Conservation (phyloP, 164 flowering plant genomes). For the Nelumbo lutea region DNA sequence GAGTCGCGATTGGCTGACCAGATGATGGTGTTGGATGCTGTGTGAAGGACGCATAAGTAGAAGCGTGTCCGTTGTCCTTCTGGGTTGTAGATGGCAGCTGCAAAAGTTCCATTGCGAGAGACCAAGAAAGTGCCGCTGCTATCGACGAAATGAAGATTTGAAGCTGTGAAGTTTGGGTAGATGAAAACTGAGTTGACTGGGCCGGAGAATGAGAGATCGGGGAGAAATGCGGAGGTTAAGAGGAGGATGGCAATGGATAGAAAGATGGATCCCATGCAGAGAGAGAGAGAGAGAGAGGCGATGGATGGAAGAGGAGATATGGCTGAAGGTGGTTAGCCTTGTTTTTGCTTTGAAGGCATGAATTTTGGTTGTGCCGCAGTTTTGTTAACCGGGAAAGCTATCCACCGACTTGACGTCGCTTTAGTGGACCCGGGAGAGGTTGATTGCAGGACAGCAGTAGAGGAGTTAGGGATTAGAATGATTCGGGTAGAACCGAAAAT, state of each 20-base stretch:
- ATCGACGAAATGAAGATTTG: conserved; percentile 44
- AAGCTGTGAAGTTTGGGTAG: conserved; percentile 64
- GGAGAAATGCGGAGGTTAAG: conserved; percentile 20
- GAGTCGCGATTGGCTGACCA: conserved; percentile 79
- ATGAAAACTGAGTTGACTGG: conserved; percentile 29
- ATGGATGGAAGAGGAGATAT: conserved; percentile 1
- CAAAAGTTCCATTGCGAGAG: conserved; percentile 54
- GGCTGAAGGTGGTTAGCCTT: too few species aligned
- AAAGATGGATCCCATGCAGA: conserved; percentile 26
- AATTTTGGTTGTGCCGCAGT: too few species aligned
- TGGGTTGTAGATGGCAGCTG: conserved; percentile 61
- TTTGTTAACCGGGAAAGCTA: too few species aligned
- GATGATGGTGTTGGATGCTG: conserved; percentile 44
- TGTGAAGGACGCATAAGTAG: conserved; percentile 68
- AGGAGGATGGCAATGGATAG: conserved; percentile 17
- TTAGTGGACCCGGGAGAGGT: too few species aligned
- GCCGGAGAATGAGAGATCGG: conserved; percentile 14
- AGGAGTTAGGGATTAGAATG: too few species aligned
- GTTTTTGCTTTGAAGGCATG: too few species aligned
- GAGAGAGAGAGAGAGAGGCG: conserved; percentile 4
- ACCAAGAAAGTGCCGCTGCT: conserved; percentile 49
- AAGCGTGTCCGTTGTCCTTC: conserved; percentile 22
- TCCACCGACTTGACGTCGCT: too few species aligned
- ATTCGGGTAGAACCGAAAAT: too few species aligned
- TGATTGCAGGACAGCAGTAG: too few species aligned